Conservation (phyloP, 176 grass and related monocot species). For the Pontederia crassipes region DNA sequence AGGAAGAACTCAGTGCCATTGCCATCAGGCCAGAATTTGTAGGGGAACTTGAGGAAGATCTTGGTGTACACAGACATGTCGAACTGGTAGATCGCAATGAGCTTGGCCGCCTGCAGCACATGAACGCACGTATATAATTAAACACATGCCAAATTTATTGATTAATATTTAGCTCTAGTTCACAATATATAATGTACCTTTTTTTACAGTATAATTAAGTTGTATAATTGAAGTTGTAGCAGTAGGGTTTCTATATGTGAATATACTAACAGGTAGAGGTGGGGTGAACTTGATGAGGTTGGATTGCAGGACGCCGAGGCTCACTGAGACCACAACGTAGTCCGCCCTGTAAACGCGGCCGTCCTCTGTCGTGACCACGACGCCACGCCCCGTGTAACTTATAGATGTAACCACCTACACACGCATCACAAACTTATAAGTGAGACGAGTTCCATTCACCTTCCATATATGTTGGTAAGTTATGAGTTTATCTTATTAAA, state of each 20-base stretch:
- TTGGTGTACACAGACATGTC: constrained; percentile 68
- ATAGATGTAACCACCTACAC: constrained; percentile 36
- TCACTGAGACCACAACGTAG: constrained; percentile 44
- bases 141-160: no score
- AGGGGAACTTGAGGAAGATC: constrained; percentile 62
- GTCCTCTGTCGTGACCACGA: constrained; percentile 39
- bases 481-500: no score
- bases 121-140: neutral
- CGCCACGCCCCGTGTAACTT: constrained; percentile 3
- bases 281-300: constrained; percentile 53
- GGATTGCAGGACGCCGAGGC: constrained; percentile 52
- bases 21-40: constrained; percentile 47
- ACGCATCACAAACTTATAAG: no score
- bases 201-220: no score
- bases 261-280: constrained; percentile 32
- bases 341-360: constrained; percentile 29
- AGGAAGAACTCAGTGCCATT: constrained; percentile 51
- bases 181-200: no score
- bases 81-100: constrained; percentile 39
- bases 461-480: no score
- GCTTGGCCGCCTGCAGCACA: constrained; percentile 32
- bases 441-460: no score
- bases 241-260: neutral
- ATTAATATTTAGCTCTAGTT: no score
- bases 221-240: no score